Evolutionary conservation across 176 grass and related monocot species (phyloP).

Genomic region (Elymus sibiricus): DNA sequence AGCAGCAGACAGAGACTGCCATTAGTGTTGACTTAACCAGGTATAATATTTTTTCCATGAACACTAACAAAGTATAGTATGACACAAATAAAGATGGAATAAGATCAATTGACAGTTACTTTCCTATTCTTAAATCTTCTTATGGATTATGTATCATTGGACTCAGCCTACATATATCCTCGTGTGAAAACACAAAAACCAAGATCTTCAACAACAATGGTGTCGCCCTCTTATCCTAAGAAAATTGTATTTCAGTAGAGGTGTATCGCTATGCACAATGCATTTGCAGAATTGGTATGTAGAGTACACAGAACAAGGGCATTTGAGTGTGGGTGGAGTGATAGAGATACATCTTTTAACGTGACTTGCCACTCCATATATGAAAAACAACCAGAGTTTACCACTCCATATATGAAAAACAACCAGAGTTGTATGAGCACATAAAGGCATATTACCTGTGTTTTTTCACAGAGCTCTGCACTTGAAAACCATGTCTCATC

Average conservation of each 20-base stretch:
- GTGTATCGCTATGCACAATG: background rate
- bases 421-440: background rate
- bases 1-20: background rate
- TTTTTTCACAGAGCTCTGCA: constrained; percentile 15
- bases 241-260: background rate
- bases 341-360: background rate
- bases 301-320: background rate
- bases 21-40: background rate
- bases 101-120: background rate
- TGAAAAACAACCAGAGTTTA: background rate
- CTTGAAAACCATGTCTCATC: constrained; percentile 28
- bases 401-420: background rate
- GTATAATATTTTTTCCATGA: background rate
- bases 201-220: background rate
- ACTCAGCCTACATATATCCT: background rate
- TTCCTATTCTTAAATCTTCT: background rate
- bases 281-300: background rate
- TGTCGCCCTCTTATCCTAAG: background rate
- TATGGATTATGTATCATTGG: too few relatives aligned
- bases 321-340: background rate
- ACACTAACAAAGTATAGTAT: background rate
- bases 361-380: background rate
- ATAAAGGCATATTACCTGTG: background rate
- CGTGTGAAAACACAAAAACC: background rate
- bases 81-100: background rate